Base-by-base conservation (phyloP, 2,329 filamentous ascomycete genomes). In the Pseudogymnoascus destructans region DNA sequence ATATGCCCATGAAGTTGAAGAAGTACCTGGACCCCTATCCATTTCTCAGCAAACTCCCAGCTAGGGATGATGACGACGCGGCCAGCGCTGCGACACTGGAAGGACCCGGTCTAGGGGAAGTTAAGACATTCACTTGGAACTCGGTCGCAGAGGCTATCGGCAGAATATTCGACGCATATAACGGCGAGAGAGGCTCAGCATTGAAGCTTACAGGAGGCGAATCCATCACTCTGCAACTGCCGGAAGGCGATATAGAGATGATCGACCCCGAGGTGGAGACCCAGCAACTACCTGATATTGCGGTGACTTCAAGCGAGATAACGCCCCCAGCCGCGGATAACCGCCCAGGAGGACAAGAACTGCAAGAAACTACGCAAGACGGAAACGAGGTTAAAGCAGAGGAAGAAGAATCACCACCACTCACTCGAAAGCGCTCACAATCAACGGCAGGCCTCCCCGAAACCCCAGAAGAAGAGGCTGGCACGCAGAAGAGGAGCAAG, bases 401-500 rank as follows among this genome's bases (percentile, higher is more conserved):
- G n/a, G 25, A 52, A 17, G 46, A 25, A 56, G 54, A 38, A 13
- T 56, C 30, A 9, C 23, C 54, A n/a, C 13, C 54, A 3, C 65
- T 67, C 10, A 77, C 75, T 0, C 74, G 81, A 56, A 85, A 85
- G 66, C 74, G 82, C 55, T 85, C 82, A 1, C 81, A 85, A 61
- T 85, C 82, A 9, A 70, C 72, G 27, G 82, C 82, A 3, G 81
- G 81, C 2, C 69, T 85, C 13, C 73, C 73, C 0, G 81, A 84
- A 2, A 73, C 70, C 0, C 73, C 66, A 0, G 80, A 82, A 6
- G 81, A 85, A 57, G 81, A 85, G 32, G 75, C 73, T 21, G 73
- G 72, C 1, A 75, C 79, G 9, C 78, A 79, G 57, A 85, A 84
- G 65, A 74, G 82, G 59, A 85, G 82, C 68, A 87, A 86, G 66